Conservation (phyloP, 306 rosid species). For the Cajanus cajan region DNA sequence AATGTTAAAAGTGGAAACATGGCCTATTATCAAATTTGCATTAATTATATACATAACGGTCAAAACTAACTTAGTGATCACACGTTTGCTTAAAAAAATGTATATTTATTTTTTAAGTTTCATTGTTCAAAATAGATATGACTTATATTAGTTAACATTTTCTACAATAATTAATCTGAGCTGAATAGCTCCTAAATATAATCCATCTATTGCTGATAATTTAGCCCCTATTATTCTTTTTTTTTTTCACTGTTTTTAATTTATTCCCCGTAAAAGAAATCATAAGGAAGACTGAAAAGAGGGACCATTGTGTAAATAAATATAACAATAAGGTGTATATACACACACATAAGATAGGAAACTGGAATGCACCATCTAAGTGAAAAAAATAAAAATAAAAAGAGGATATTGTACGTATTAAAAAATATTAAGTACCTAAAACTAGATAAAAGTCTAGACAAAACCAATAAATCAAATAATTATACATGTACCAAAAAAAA, state of each 20-base stretch:
- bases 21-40: no score
- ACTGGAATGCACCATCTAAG: neutral
- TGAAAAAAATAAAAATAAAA: neutral
- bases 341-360: no score
- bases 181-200: neutral
- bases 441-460: neutral
- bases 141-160: neutral
- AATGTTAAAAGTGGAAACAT: no score
- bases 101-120: neutral
- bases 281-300: no score
- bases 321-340: no score
- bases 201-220: neutral
- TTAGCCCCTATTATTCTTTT: neutral
- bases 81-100: no score
- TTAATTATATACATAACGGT: no score
- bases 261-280: no score
- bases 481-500: conserved; percentile 12
- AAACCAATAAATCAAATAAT: conserved; percentile 5
- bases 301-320: no score
- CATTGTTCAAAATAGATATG: neutral
- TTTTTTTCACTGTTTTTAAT: no score
- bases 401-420: neutral
- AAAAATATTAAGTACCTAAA: neutral
- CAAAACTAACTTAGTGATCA: no score
- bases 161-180: neutral